phyloP scores from a whole-genome alignment of 2,329 filamentous ascomycete genomes.

The Talaromyces pinophilus region DNA sequence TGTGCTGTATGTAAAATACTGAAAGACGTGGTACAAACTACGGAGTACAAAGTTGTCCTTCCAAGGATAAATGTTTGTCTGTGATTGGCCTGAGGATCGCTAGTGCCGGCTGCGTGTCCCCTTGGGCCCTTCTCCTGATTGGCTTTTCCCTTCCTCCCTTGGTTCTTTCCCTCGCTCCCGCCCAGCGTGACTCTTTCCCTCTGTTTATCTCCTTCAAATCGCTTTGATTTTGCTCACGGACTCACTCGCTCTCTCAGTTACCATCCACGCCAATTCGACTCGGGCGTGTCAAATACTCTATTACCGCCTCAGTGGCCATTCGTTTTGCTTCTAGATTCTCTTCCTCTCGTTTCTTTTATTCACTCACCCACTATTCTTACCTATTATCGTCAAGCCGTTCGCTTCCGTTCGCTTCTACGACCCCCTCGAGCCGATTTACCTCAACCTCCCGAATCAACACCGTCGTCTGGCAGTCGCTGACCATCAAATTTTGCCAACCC shows the following conservation, averaged over 20 bases:
- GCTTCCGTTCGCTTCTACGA: background rate
- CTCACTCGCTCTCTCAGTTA: background rate
- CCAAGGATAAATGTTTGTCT: background rate
- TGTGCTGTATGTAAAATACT: background rate
- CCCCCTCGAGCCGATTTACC: background rate
- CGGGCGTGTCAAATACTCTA: background rate
- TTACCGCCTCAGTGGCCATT: background rate
- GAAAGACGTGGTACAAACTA: background rate
- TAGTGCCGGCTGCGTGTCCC: slow-evolving; percentile 8
- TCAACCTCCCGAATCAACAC: background rate
- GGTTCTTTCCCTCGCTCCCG: slow-evolving; percentile 9
- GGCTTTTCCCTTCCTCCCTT: slow-evolving; percentile 2
- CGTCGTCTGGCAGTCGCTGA: background rate
- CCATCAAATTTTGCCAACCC: background rate
- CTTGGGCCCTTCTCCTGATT: background rate
- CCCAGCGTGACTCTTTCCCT: background rate
- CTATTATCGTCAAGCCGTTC: background rate
- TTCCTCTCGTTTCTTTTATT: slow-evolving; percentile 5
- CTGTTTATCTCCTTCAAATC: background rate
- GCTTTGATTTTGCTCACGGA: background rate
- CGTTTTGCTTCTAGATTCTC: background rate
- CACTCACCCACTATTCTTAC: background rate
- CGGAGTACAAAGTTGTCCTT: background rate
- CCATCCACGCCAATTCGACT: slow-evolving; percentile 1
- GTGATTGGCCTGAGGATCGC: background rate